A percentile compares a stretch with the other conserved stretches of the same genome.
phyloP scores from a whole-genome alignment of 2,329 filamentous ascomycete genomes.

The Ascosphaera acerosa region DNA sequence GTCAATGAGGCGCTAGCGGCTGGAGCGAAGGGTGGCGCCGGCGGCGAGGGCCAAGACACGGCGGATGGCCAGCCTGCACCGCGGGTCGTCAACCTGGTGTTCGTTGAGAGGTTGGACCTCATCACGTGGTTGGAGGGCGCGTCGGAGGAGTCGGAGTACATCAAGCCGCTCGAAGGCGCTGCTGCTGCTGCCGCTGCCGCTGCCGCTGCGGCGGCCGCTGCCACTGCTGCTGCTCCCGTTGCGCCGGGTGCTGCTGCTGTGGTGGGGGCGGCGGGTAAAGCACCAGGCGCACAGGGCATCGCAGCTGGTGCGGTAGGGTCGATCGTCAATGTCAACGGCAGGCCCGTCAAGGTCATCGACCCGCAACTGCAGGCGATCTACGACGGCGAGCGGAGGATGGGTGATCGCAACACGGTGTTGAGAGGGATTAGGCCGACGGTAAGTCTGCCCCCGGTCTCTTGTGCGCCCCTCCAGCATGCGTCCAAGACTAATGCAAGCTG shows the following conservation, averaged over 20 bases:
- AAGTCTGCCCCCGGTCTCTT: constrained; percentile 10
- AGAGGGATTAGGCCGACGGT: constrained; percentile 75
- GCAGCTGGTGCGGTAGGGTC: constrained; percentile 15
- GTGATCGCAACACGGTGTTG: constrained; percentile 71
- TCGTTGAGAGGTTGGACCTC: constrained; percentile 74
- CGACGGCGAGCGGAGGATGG: constrained; percentile 70
- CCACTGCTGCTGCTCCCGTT: constrained; percentile 20
- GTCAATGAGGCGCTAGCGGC: constrained; percentile 48
- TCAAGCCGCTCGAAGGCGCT: constrained; percentile 54
- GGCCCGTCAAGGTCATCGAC: constrained; percentile 45
- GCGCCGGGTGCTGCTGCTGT: constrained; percentile 24
- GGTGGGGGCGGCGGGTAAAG: constrained; percentile 13
- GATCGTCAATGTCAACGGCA: constrained; percentile 11
- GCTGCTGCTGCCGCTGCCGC: constrained; percentile 17
- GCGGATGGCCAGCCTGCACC: constrained; percentile 16
- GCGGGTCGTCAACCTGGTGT: constrained; percentile 65
- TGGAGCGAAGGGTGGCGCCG: constrained; percentile 24
- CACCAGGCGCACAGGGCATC: constrained; percentile 17
- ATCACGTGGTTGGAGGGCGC: constrained; percentile 85
- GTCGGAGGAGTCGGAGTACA: constrained; percentile 75
- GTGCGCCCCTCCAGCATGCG: no score
- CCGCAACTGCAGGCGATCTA: constrained; percentile 71
- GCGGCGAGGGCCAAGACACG: no score
- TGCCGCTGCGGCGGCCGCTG: constrained; percentile 18
- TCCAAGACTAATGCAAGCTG: no score